Percentiles rank a stretch among this genome's conserved stretches.
Evolutionary conservation across 371 early-diverging fungal genomes (phyloP).

Genomic region (Funneliformis caledonium): DNA sequence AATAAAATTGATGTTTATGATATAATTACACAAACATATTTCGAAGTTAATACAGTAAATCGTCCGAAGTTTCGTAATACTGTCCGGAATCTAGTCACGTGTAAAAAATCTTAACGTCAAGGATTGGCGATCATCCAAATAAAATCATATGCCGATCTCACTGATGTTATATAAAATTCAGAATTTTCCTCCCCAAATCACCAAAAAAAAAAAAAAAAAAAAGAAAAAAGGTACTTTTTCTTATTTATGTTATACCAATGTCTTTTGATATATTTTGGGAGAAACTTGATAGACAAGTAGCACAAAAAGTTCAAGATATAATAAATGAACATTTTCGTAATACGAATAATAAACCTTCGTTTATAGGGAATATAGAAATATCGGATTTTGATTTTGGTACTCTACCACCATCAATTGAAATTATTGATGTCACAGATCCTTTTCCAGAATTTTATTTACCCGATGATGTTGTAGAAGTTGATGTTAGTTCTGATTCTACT

Average conservation of each 20-base stretch:
- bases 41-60: too few species aligned
- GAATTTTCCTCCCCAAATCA: too few species aligned
- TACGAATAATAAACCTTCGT: slow-evolving; percentile 58
- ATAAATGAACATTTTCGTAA: slow-evolving; percentile 35
- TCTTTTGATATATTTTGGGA: slow-evolving; percentile 41
- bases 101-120: too few species aligned
- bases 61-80: too few species aligned
- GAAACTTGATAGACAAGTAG: slow-evolving; percentile 28
- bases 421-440: slow-evolving; percentile 85
- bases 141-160: too few species aligned
- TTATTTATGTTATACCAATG: slow-evolving; percentile 1
- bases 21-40: too few species aligned
- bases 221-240: too few species aligned
- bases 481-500: slow-evolving; percentile 26
- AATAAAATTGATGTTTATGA: too few species aligned
- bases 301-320: slow-evolving; percentile 35
- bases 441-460: slow-evolving; percentile 87
- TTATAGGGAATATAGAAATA: slow-evolving; percentile 85
- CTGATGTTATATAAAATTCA: too few species aligned
- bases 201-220: too few species aligned
- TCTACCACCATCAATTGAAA: slow-evolving; percentile 80
- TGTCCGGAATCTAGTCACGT: too few species aligned
- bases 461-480: slow-evolving; percentile 51
- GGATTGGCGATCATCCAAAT: too few species aligned
- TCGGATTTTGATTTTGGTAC: slow-evolving; percentile 84